phyloP scores from a whole-genome alignment of 805 yeast genomes.

The Candida suzukii region DNA sequence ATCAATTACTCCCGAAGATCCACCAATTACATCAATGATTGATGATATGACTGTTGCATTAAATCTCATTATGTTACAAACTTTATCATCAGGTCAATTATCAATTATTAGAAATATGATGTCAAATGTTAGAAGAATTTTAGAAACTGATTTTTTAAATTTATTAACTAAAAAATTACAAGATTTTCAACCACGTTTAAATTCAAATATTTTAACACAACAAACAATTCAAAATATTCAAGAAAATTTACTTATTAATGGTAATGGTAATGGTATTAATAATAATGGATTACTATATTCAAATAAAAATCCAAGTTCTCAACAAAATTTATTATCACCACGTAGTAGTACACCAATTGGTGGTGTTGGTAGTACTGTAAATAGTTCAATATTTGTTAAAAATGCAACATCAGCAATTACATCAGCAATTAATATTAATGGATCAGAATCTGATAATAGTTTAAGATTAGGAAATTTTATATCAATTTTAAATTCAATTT shows the following conservation, averaged over 20 bases:
- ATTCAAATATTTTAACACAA: slow-evolving; percentile 20
- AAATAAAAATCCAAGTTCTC: slow-evolving; percentile 7
- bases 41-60: slow-evolving; percentile 79
- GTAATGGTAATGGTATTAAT: no score
- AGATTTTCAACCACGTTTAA: slow-evolving; percentile 33
- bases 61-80: slow-evolving; percentile 57
- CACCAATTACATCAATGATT: slow-evolving; percentile 74
- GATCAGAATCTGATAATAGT: slow-evolving; percentile 34
- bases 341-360: slow-evolving; percentile 22
- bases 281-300: slow-evolving; percentile 2
- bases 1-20: slow-evolving; percentile 38
- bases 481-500: slow-evolving; percentile 65
- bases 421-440: slow-evolving; percentile 28
- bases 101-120: slow-evolving; percentile 48
- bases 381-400: slow-evolving; percentile 27
- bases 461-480: slow-evolving; percentile 53
- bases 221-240: slow-evolving; percentile 13
- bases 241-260: slow-evolving; percentile 6
- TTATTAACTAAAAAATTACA: slow-evolving; percentile 43
- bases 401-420: slow-evolving; percentile 33
- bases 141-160: slow-evolving; percentile 58
- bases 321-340: slow-evolving; percentile 14
- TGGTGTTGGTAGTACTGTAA: slow-evolving; percentile 11
- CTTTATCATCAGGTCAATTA: slow-evolving; percentile 66
- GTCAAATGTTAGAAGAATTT: slow-evolving; percentile 45